Conservation (phyloP, 2,329 filamentous ascomycete genomes). For the Xylariomycetidae sp. region DNA sequence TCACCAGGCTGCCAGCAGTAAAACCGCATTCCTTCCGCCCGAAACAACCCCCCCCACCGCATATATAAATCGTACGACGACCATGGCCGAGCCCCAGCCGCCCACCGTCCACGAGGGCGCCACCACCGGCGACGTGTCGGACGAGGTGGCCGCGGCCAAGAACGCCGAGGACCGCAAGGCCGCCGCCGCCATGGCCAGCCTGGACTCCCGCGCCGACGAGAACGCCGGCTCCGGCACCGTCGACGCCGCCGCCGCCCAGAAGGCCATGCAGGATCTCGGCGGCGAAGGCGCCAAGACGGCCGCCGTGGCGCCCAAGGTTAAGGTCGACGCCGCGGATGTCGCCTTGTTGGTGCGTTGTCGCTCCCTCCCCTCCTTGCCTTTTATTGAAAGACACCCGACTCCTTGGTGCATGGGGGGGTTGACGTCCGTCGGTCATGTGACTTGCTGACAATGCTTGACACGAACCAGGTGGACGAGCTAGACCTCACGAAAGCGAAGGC, state of each 20-base stretch:
- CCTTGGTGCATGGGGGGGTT: too few relatives aligned
- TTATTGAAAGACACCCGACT: too few relatives aligned
- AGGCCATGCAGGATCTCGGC: conserved; percentile 62
- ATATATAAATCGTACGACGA: too few relatives aligned
- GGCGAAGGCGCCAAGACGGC: conserved; percentile 18
- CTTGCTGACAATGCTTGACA: not conserved
- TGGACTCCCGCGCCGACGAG: conserved; percentile 46
- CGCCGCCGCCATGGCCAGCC: conserved; percentile 63
- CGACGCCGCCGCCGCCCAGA: conserved; percentile 63
- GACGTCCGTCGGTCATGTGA: too few relatives aligned
- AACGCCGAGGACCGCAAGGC: conserved; percentile 73
- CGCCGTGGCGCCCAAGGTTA: conserved; percentile 52
- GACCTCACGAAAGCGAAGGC: conserved; percentile 67
- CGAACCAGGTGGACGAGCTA: conserved; percentile 57
- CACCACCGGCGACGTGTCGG: conserved; percentile 51
- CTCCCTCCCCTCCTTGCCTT: not conserved
- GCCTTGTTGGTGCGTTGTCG: conserved; percentile 52
- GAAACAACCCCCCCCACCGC: too few relatives aligned
- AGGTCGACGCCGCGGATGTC: conserved; percentile 69
- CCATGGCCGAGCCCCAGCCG: conserved; percentile 59
- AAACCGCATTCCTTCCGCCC: too few relatives aligned
- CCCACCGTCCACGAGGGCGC: conserved; percentile 53
- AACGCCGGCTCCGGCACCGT: conserved; percentile 45
- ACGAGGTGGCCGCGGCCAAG: conserved; percentile 49
- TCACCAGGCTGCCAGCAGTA: too few relatives aligned